Evolutionary conservation across 169 alveolate genomes (phyloP), one percentile per base, ranked within the genome.

Genomic region (Plasmodium yoelii): DNA sequence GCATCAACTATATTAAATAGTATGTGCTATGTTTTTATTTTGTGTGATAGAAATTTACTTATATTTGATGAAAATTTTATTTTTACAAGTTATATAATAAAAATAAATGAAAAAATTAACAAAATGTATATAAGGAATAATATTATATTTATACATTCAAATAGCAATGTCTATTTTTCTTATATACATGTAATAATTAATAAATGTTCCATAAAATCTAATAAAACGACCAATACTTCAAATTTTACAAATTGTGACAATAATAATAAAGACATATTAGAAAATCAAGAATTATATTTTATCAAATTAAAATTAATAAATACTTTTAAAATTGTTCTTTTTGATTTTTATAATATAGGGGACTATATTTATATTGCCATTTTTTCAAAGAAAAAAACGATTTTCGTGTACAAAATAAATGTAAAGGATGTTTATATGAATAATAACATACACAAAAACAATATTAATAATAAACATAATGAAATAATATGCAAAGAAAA

Each of bases 351-450:
- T 61, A 55, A 60, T 24, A 28, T 56, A 19, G 71, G 46, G 2
- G 44, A 55, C 22, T 59, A 67, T 13, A 3, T 59, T 24, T 82
- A 82, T 39, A 7, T 82, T 12, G 90, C 90, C 42, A 60, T 82
- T 55, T 82, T 55, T 26, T 65, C 82, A 34, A 82, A 82, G 60
- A 68, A 70, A 71, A 82, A 82, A 39, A 59, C 55, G 44, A 82
- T 82, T 15, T 34, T 55, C 18, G 72, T 82, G 18, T 67, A 82
- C 39, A 82, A 34, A 71, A 19, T 82, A n/a, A 12, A 19, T 22
- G 13, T 44, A 51, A 60, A 3, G 22, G 55, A 0, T 9, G 5
- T n/a, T 34, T 9, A 44, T 22, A 53, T 9, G 18, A 34, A 6
- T 18, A 18, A 19, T 5, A 67, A 44, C 26, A 6, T 5, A 22